Base-by-base conservation (phyloP, 1,284 basidiomycete species). In the Rhodotorula mucilaginosa region DNA sequence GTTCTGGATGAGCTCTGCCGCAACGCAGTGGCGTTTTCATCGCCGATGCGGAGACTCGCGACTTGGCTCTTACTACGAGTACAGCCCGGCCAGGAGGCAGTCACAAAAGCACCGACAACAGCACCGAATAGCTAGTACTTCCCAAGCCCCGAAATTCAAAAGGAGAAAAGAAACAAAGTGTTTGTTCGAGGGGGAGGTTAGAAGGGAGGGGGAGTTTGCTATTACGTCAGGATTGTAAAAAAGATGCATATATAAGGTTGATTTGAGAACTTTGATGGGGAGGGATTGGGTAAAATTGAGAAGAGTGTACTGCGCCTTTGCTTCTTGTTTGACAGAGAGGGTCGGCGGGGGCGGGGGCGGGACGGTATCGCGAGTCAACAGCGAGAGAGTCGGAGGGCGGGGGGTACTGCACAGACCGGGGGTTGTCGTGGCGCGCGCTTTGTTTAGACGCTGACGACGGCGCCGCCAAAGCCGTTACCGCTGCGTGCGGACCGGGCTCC, bases 391-490 rank as follows among this genome's bases (percentile, higher is more conserved):
- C 49, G 19, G 49, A 21, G 49, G 49, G 23, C 19, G 49, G 19
- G 18, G 49, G 19, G 5, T 23, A 18, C 49, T 18, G 49, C 49
- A 18, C 23, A 19, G 49, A 51, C n/a, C 13, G 21, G n/a, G 13
- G n/a, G 13, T 54, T 15, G 13, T 26, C 5, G 26, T 26, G 26
- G 26, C 21, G 44, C 26, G 39, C 39, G 39, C 39, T 44, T 44
- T 23, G 64, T 46, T 68, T 71, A 71, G 49, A 64, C 70, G 16
- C 65, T 70, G 39, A 68, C 64, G 51, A 77, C n/a, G 39, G 75
- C 65, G 19, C 73, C 74, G 46, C 76, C 77, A 57, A 77, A 76
- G n/a, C 77, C 77, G 67, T 76, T 72, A 10, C 77, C 77, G 44
- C 61, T 62, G 67, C 75, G 73, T 21, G 76, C 74, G 18, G 69